These are phyloP conservation scores for Magnolia officinalis DNA, from an alignment of 164 flowering plant genomes.

Conservation along the genomic window DNA sequence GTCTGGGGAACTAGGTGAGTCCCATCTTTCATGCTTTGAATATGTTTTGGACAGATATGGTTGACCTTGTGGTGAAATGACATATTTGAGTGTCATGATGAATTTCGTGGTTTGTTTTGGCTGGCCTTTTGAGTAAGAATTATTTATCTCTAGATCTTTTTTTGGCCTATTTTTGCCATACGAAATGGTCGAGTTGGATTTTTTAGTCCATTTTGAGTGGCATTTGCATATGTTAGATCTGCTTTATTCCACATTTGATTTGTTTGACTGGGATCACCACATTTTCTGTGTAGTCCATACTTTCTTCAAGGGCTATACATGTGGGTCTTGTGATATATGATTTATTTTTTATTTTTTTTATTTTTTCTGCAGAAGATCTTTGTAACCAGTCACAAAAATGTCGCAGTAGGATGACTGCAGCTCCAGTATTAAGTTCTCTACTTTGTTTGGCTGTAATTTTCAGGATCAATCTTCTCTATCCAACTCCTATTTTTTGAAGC, in stretches of 20 bases:
- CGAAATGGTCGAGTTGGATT: neutral
- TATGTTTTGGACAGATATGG: no score
- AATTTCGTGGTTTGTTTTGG: neutral
- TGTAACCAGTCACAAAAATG: no score
- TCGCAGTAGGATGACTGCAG: no score
- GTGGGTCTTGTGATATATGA: neutral
- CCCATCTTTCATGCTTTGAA: no score
- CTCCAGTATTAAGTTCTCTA: no score
- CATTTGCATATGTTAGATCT: neutral
- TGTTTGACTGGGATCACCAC: neutral
- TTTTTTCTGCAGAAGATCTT: no score
- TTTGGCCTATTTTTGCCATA: neutral
- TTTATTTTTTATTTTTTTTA: no score
- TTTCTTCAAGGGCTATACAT: neutral
- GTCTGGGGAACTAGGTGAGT: no score
- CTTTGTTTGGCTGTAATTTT: constrained; percentile 9
- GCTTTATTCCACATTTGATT: neutral
- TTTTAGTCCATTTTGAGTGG: neutral
- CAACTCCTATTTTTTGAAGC: constrained; percentile 34
- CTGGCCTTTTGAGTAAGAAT: neutral
- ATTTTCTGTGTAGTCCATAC: neutral
- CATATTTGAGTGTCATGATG: neutral
- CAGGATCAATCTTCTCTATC: constrained; percentile 49
- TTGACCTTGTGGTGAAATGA: neutral
- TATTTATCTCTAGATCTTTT: no score